phyloP scores from a whole-genome alignment of 208 protist genomes.

The Tritrichomonas foetus region DNA sequence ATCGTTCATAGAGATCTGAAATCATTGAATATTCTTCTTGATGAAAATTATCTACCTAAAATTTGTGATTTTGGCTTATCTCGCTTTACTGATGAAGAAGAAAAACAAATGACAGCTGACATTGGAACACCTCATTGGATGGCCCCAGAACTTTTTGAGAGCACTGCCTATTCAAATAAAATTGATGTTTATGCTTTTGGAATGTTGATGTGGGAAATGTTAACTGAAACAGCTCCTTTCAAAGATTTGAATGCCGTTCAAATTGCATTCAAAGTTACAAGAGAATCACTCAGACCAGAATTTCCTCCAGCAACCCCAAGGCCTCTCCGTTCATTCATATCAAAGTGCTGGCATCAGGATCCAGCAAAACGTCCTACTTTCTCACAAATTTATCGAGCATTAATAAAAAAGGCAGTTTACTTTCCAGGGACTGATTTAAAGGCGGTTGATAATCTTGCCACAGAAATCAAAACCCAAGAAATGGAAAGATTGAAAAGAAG shows the following conservation, averaged over 20 bases:
- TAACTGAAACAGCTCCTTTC: neutral
- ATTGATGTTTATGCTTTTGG: constrained; percentile 36
- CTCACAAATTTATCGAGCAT: neutral
- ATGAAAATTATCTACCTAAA: neutral
- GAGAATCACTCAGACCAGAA: neutral
- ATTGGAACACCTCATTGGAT: constrained; percentile 35
- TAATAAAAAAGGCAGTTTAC: neutral
- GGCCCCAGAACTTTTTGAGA: neutral
- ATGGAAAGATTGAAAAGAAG: neutral
- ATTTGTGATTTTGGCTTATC: constrained; percentile 33
- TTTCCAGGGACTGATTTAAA: neutral
- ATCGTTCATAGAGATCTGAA: constrained; percentile 25
- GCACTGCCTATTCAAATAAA: neutral
- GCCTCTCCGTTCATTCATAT: neutral
- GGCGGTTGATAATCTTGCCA: neutral
- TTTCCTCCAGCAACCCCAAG: neutral
- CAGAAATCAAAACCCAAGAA: neutral
- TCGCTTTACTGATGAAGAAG: neutral
- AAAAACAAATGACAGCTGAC: neutral
- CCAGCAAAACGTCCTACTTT: neutral
- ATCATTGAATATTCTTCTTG: constrained; percentile 8
- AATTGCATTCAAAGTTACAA: neutral
- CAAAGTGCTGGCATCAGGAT: neutral
- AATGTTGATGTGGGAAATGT: neutral
- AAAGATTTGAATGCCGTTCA: neutral